Percentiles rank a stretch among this genome's conserved stretches.
These are phyloP conservation scores for Adansonia madagascariensis DNA, from an alignment of 441 rosid species.

Conservation along the genomic window DNA sequence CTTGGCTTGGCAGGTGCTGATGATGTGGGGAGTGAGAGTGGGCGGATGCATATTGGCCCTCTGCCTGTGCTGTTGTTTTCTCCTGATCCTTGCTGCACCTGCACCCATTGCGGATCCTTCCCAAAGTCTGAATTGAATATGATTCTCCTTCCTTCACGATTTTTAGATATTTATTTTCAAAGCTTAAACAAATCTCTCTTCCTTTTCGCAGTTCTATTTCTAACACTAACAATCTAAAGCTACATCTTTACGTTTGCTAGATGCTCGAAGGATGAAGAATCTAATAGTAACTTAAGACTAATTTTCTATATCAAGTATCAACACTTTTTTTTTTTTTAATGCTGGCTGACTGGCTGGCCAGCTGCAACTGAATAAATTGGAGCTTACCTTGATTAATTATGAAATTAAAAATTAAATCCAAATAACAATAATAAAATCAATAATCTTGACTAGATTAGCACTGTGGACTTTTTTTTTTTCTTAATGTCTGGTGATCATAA, in stretches of 20 bases:
- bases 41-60: constrained; percentile 34
- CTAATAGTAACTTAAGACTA: no score
- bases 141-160: background rate
- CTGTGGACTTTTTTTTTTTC: background rate
- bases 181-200: no score
- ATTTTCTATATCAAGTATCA: no score
- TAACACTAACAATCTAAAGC: background rate
- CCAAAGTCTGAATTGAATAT: constrained; percentile 53
- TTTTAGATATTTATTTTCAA: background rate
- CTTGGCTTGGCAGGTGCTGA: constrained; percentile 30
- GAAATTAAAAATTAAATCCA: background rate
- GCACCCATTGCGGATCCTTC: constrained; percentile 56
- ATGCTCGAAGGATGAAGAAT: no score
- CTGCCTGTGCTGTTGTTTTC: constrained; percentile 35
- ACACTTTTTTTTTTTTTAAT: no score
- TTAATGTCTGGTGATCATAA: background rate
- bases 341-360: no score
- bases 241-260: background rate
- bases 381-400: background rate
- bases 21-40: constrained; percentile 36
- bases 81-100: constrained; percentile 49
- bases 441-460: background rate
- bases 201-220: background rate
- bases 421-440: background rate
- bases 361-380: no score